A percentile compares a stretch with the other conserved stretches of the same genome.
Evolutionary conservation across 1,284 basidiomycete species (phyloP).

Genomic region (Inonotus hispidus): DNA sequence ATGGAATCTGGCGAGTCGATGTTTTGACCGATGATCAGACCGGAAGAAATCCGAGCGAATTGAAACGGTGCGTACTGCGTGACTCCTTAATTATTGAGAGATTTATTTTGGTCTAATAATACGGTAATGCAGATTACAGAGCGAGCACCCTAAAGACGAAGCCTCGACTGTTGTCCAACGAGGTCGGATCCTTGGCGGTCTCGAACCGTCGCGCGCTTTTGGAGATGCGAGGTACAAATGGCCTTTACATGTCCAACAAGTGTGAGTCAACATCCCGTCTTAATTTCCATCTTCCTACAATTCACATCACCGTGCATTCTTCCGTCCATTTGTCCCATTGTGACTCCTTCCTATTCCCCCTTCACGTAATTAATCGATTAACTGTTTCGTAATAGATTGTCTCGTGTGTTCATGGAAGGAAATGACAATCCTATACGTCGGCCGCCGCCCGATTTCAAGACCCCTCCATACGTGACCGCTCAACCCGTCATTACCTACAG

Average conservation of each 20-base stretch:
- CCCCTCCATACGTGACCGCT: slow-evolving; percentile 94
- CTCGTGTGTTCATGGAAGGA: slow-evolving; percentile 60
- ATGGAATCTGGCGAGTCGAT: slow-evolving; percentile 80
- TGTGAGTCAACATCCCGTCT: slow-evolving; percentile 36
- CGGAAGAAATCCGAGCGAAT: slow-evolving; percentile 83
- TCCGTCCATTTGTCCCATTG: neutral
- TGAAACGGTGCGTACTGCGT: slow-evolving; percentile 46
- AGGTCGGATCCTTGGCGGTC: slow-evolving; percentile 86
- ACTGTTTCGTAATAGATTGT: slow-evolving; percentile 43
- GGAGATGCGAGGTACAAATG: slow-evolving; percentile 96
- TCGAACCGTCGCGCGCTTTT: slow-evolving; percentile 93
- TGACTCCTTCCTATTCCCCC: neutral
- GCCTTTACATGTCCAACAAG: slow-evolving; percentile 65
- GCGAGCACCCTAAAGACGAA: slow-evolving; percentile 86
- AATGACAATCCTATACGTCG: slow-evolving; percentile 56
- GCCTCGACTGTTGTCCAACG: slow-evolving; percentile 75
- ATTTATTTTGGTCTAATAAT: neutral
- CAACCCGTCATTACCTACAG: slow-evolving; percentile 85
- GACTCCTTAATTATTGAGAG: neutral
- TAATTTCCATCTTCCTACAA: neutral
- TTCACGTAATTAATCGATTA: neutral
- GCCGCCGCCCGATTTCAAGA: slow-evolving; percentile 60
- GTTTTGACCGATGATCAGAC: slow-evolving; percentile 95
- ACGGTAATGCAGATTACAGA: slow-evolving; percentile 57
- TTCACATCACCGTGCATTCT: neutral